A percentile compares a stretch with the other conserved stretches of the same genome.
These are phyloP conservation scores for Xylariaceae sp. DNA, from an alignment of 2,329 filamentous ascomycete genomes.

Conservation along the genomic window DNA sequence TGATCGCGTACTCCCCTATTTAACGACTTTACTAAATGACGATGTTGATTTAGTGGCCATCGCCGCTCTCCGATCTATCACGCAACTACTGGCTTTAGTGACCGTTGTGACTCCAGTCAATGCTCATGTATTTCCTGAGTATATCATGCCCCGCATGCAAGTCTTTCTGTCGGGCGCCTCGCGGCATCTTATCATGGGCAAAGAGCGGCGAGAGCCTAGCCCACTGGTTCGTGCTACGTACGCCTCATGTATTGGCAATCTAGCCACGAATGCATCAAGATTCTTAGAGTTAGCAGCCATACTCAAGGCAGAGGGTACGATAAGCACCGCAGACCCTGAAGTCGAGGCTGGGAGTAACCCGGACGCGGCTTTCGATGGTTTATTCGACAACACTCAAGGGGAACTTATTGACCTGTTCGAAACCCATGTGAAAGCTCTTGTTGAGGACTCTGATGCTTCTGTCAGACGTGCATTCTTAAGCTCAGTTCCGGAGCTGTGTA, in stretches of 20 bases:
- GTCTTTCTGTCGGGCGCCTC: conserved; percentile 44
- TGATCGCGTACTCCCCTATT: conserved; percentile 85
- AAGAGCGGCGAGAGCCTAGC: conserved; percentile 49
- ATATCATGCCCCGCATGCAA: conserved; percentile 62
- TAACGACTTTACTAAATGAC: conserved; percentile 79
- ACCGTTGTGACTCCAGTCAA: conserved; percentile 79
- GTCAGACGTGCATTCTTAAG: conserved; percentile 88
- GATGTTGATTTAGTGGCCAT: conserved; percentile 80
- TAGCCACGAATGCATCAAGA: conserved; percentile 78
- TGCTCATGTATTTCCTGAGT: conserved; percentile 65
- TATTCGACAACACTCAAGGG: conserved; percentile 82
- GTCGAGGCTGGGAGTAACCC: conserved; percentile 67
- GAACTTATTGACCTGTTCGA: conserved; percentile 85
- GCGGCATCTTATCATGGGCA: conserved; percentile 31
- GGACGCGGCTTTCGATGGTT: conserved; percentile 69
- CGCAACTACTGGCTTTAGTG: conserved; percentile 83
- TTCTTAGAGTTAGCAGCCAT: conserved; percentile 92
- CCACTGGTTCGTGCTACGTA: conserved; percentile 83
- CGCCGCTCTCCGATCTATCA: conserved; percentile 78
- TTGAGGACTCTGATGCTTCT: conserved; percentile 80
- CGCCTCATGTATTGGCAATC: conserved; percentile 82
- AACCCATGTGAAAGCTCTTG: conserved; percentile 78
- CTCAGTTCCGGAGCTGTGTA: conserved; percentile 86
- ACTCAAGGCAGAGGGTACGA: conserved; percentile 74
- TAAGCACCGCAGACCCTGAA: conserved; percentile 73